Evolutionary conservation across 225 moss, liverwort and hornwort species (phyloP).

Genomic region (Neckera pumila): DNA sequence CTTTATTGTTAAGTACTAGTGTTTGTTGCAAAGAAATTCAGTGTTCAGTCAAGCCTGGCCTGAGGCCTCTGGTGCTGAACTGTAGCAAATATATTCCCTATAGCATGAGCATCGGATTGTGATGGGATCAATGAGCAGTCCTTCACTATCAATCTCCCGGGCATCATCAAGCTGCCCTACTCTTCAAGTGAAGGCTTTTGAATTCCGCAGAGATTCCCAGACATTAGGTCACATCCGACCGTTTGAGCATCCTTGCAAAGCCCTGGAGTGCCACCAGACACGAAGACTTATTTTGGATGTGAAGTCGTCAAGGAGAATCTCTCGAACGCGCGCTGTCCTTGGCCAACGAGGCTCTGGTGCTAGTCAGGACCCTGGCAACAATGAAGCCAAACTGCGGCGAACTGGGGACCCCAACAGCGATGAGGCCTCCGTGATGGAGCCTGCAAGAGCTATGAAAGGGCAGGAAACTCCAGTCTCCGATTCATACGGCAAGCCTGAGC

Average conservation of each 20-base stretch:
- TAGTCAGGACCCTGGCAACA: constrained; percentile 37
- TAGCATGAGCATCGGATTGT: constrained; percentile 22
- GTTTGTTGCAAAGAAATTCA: not conserved
- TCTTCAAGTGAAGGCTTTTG: constrained; percentile 1
- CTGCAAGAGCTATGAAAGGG: constrained; percentile 4
- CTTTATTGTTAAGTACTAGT: not conserved
- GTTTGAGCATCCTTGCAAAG: not conserved
- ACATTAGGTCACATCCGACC: not conserved
- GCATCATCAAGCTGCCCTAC: not conserved
- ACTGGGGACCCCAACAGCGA: constrained; percentile 3
- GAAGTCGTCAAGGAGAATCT: not conserved
- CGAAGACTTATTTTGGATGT: constrained; percentile 1
- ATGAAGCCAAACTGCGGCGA: constrained; percentile 21
- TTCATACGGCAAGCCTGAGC: not conserved
- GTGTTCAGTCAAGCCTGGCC: not conserved
- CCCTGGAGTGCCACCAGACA: constrained; percentile 6
- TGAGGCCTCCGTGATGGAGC: constrained; percentile 11
- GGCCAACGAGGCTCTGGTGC: constrained; percentile 31
- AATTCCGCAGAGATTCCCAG: constrained; percentile 7
- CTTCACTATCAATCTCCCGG: constrained; percentile 13
- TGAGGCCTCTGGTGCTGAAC: not conserved
- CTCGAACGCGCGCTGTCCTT: constrained; percentile 18
- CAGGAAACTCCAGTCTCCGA: constrained; percentile 13
- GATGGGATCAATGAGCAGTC: constrained; percentile 37
- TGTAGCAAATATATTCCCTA: not conserved